Conservation (phyloP, 441 rosid genomes). For the Jatropha podagrica region DNA sequence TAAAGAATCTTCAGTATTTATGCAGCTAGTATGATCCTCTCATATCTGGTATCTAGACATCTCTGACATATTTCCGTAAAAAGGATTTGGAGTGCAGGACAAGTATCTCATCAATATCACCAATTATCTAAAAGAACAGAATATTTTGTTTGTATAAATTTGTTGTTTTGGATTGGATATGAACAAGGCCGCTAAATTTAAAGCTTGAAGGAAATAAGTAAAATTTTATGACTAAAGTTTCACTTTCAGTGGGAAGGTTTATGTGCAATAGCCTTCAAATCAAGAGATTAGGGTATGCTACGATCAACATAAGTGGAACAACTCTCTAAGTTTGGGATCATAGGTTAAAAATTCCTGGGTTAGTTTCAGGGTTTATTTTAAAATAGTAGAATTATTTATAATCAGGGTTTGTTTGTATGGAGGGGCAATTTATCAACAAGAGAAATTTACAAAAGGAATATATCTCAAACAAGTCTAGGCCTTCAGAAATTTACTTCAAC, state of each 20-base stretch:
- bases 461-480: background rate
- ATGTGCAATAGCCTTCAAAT: background rate
- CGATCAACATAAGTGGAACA: background rate
- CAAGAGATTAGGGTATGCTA: background rate
- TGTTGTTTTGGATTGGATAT: background rate
- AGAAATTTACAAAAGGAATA: background rate
- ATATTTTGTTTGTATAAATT: background rate
- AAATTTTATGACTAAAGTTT: background rate
- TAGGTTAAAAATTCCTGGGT: background rate
- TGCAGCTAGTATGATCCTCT: background rate
- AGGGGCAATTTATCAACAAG: background rate
- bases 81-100: background rate
- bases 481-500: background rate
- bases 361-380: background rate
- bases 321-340: background rate
- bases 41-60: background rate
- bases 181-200: background rate
- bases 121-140: no score
- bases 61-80: background rate
- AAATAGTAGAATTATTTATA: background rate
- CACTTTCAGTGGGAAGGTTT: background rate
- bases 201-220: background rate
- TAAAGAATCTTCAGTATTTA: slow-evolving; percentile 1
- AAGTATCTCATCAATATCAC: background rate
- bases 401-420: background rate